phyloP scores from a whole-genome alignment of 345 rosid species.

The Ceriops decandra region DNA sequence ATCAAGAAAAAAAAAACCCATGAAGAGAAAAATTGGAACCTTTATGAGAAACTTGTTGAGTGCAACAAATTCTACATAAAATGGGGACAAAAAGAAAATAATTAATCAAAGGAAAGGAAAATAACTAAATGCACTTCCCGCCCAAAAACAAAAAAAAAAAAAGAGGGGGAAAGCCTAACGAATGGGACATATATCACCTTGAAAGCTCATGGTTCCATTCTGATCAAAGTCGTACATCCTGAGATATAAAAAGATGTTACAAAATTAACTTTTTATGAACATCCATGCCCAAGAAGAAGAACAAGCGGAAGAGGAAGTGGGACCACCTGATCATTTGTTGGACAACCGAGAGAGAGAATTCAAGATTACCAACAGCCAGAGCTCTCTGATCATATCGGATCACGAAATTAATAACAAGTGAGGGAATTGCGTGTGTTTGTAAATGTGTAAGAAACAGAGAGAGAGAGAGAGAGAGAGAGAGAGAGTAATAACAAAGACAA shows the following conservation, averaged over 20 bases:
- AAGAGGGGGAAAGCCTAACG: not conserved
- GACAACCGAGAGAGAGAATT: conserved; percentile 51
- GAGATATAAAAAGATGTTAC: not conserved
- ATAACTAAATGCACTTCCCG: not conserved
- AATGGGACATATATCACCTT: conserved; percentile 30
- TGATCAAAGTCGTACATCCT: conserved; percentile 75
- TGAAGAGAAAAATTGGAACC: conserved; percentile 34
- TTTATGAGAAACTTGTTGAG: conserved; percentile 63
- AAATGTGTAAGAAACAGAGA: not conserved
- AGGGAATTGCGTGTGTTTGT: not conserved
- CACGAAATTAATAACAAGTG: not conserved
- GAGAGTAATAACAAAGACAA: not conserved
- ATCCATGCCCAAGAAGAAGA: not conserved
- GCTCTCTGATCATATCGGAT: conserved; percentile 40
- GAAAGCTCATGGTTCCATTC: conserved; percentile 67
- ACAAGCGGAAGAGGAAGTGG: not conserved
- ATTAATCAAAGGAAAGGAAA: not conserved
- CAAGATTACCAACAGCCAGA: conserved; percentile 54
- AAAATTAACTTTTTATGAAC: not conserved
- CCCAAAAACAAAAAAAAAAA: not conserved
- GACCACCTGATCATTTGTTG: conserved; percentile 73
- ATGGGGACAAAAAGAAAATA: not conserved
- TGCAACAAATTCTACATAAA: conserved; percentile 50
- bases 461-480: not conserved
- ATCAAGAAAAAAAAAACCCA: not conserved